A percentile compares a stretch with the other conserved stretches of the same genome.
Conservation (phyloP, 345 rosid genomes). For the Eucalyptus cloeziana region DNA sequence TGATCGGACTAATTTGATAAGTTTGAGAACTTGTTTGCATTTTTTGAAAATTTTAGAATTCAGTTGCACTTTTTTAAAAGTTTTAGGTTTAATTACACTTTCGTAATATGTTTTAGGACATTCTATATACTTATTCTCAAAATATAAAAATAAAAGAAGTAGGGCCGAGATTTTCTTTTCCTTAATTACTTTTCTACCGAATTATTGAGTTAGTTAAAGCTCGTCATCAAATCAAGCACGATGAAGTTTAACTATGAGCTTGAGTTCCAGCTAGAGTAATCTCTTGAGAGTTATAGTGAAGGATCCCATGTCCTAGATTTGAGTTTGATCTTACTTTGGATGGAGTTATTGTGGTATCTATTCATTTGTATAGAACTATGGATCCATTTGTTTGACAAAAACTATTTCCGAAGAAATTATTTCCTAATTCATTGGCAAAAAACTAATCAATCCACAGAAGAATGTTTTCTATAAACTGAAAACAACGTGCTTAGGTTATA, state of each 20-base stretch:
- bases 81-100: fast-evolving
- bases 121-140: too few species aligned
- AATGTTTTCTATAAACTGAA: not conserved
- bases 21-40: too few species aligned
- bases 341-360: not conserved
- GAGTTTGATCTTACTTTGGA: not conserved
- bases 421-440: fast-evolving
- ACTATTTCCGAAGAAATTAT: not conserved
- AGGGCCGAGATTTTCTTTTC: not conserved
- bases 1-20: too few species aligned
- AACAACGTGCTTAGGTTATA: not conserved
- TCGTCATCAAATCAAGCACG: not conserved
- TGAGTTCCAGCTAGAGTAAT: not conserved
- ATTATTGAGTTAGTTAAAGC: not conserved
- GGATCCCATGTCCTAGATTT: not conserved
- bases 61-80: too few species aligned
- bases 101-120: fast-evolving
- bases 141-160: not conserved
- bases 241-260: not conserved
- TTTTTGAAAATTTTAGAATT: too few species aligned
- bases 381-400: not conserved
- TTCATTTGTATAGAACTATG: not conserved
- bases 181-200: not conserved
- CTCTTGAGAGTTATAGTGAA: not conserved
- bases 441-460: not conserved